Evolutionary conservation across 2,329 filamentous ascomycete genomes (phyloP).

Genomic region (Fusarium beomiforme): DNA sequence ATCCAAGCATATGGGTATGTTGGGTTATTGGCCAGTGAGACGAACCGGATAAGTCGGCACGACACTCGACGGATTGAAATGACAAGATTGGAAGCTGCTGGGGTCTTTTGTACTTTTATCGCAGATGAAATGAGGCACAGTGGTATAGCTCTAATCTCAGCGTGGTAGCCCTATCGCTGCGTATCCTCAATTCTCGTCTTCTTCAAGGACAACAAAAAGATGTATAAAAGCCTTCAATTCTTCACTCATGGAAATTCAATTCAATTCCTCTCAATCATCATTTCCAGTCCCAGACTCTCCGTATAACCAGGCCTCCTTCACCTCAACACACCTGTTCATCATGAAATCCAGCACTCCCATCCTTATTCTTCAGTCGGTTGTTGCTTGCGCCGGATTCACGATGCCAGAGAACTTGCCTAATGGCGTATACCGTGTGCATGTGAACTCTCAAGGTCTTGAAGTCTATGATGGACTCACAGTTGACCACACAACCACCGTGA

Average conservation of each 20-base stretch:
- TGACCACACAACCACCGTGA: neutral
- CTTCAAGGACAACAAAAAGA: neutral
- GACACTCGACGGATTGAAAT: neutral
- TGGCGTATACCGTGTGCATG: neutral
- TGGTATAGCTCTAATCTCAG: neutral
- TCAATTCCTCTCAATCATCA: neutral
- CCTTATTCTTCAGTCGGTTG: neutral
- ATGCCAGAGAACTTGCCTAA: neutral
- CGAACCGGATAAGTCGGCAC: neutral
- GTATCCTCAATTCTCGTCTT: accelerated
- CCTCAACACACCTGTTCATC: neutral
- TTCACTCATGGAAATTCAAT: neutral
- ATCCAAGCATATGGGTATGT: neutral
- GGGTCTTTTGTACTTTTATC: neutral
- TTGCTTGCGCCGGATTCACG: neutral
- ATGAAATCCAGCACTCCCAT: neutral
- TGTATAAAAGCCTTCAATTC: neutral
- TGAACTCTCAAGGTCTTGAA: neutral
- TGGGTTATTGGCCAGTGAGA: neutral
- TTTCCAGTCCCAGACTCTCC: neutral
- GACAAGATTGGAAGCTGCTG: neutral
- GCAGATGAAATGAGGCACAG: too few species aligned
- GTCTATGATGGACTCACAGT: neutral
- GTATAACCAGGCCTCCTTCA: neutral
- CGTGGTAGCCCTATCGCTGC: accelerated